Evolutionary conservation across 23 red algal genomes (phyloP).

Genomic region (Gracilaria gracilis): DNA sequence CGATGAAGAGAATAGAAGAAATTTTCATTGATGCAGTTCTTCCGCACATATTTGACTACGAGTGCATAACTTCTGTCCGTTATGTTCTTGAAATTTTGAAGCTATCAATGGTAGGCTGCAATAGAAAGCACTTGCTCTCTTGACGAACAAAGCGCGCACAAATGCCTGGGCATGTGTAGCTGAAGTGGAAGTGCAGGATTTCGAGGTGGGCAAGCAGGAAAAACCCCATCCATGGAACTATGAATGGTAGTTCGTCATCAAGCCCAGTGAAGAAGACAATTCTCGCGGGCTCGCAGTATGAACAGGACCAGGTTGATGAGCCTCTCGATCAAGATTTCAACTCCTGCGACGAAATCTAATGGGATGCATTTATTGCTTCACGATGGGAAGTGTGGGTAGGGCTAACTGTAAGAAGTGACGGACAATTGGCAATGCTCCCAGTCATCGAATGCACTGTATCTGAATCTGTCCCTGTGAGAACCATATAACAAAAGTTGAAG

Average conservation of each 20-base stretch:
- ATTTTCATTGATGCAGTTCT: conserved; percentile 56
- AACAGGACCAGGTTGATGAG: conserved; percentile 7
- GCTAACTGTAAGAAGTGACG: conserved; percentile 43
- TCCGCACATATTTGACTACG: conserved; percentile 82
- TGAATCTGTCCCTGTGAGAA: conserved; percentile 47
- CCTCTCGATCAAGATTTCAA: conserved; percentile 45
- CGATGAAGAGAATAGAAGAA: conserved; percentile 39
- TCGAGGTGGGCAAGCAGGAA: conserved; percentile 42
- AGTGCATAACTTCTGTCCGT: conserved; percentile 66
- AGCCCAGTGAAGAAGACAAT: conserved; percentile 81
- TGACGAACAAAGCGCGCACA: conserved; percentile 70
- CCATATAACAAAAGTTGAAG: conserved; percentile 33
- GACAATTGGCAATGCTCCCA: conserved; percentile 64
- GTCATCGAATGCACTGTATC: conserved; percentile 70
- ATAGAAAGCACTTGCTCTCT: conserved; percentile 67
- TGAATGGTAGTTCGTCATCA: conserved; percentile 63
- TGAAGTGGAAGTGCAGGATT: conserved; percentile 54
- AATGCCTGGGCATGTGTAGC: conserved; percentile 49
- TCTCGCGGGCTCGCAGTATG: conserved; percentile 56
- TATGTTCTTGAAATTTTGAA: conserved; percentile 41
- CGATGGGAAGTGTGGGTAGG: conserved; percentile 64
- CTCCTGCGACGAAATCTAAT: conserved; percentile 67
- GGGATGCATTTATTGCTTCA: conserved; percentile 63
- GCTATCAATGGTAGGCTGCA: conserved; percentile 58
- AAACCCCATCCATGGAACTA: conserved; percentile 9